Conservation (phyloP, 176 grass and related monocot genomes). For the Bonia amplexicaulis region DNA sequence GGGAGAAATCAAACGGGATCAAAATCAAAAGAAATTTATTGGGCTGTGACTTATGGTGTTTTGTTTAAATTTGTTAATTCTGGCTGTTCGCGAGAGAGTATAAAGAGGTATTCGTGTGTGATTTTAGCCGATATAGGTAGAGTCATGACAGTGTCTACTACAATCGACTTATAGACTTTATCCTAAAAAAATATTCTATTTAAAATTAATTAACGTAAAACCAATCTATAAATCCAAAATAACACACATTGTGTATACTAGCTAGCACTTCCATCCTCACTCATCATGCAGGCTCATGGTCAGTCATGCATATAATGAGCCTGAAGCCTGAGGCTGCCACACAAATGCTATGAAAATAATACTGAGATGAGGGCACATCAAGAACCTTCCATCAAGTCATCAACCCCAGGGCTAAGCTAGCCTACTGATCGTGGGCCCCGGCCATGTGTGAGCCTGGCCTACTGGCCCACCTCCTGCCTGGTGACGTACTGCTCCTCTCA, state of each 20-base stretch:
- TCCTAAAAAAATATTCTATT: no score
- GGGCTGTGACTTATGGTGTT: no score
- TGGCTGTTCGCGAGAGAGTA: no score
- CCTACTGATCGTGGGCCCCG: neutral
- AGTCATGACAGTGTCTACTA: no score
- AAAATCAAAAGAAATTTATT: neutral
- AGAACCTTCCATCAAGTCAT: neutral
- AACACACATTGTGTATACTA: neutral
- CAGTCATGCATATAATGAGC: neutral
- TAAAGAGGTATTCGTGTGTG: accelerated
- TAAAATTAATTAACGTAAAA: no score
- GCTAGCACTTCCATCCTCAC: neutral
- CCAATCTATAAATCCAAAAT: no score
- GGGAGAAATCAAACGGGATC: neutral
- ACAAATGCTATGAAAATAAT: neutral
- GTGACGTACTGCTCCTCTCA: neutral
- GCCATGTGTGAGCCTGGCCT: neutral
- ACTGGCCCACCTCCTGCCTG: neutral
- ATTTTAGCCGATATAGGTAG: no score
- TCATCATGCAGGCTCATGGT: neutral
- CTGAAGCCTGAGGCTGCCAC: neutral
- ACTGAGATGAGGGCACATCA: neutral
- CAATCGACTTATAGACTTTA: no score
- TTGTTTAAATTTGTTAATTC: no score
- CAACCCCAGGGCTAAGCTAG: neutral